phyloP scores from a whole-genome alignment of 495 filamentous ascomycete genomes.

The Hyaloscypha hepaticicola region DNA sequence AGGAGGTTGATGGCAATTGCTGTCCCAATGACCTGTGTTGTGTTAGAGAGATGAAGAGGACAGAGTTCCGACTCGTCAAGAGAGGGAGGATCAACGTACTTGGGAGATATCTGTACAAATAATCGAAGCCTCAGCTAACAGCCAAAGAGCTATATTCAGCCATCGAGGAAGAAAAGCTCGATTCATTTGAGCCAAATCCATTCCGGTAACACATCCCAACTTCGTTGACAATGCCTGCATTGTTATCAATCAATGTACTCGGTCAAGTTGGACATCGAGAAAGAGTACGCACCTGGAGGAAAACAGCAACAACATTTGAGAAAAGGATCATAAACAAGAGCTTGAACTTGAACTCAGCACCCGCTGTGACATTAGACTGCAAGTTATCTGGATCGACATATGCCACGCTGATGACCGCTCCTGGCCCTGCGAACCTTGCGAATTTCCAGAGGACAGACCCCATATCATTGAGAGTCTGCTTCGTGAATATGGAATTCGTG shows the following conservation, averaged over 20 bases:
- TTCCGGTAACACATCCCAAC: conserved; percentile 75
- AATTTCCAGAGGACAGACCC: conserved; percentile 12
- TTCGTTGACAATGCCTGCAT: conserved; percentile 70
- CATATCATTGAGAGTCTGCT: background rate
- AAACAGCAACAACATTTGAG: conserved; percentile 79
- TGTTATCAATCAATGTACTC: background rate
- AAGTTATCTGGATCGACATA: conserved; percentile 84
- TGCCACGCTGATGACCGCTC: conserved; percentile 20
- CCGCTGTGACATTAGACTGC: conserved; percentile 73
- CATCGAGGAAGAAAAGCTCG: conserved; percentile 70
- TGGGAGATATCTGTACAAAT: conserved; percentile 23
- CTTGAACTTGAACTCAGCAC: conserved; percentile 58
- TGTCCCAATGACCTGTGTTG: conserved; percentile 86
- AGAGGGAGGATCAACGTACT: background rate
- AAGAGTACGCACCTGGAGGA: conserved; percentile 48
- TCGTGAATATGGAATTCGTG: background rate
- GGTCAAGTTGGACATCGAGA: too few relatives aligned
- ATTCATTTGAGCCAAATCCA: conserved; percentile 77
- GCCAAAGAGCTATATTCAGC: conserved; percentile 69
- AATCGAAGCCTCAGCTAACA: conserved; percentile 66
- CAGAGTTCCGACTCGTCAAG: background rate
- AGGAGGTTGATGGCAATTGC: conserved; percentile 84
- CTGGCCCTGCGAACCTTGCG: conserved; percentile 19
- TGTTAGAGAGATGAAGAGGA: conserved; percentile 55
- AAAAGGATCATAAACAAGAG: conserved; percentile 77